These are phyloP conservation scores for Mimosa bimucronata DNA, from an alignment of 306 rosid species.

Conservation along the genomic window DNA sequence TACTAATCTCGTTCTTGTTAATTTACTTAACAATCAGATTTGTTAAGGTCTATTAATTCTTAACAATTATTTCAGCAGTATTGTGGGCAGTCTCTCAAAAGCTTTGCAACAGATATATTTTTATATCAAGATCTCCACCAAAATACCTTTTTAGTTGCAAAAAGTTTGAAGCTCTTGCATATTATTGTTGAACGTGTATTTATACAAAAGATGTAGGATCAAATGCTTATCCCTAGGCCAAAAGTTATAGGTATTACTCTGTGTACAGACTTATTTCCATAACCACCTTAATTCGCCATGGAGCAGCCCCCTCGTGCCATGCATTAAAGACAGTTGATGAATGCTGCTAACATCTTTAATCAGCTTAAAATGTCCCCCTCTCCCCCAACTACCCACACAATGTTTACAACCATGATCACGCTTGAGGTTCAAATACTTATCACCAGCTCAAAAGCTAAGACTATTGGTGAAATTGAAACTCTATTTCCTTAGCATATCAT, in stretches of 20 bases:
- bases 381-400: too few species aligned
- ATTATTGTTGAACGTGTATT: conserved; percentile 12
- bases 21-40: conserved; percentile 74
- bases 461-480: too few species aligned
- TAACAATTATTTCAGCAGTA: neutral
- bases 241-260: neutral
- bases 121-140: conserved; percentile 4
- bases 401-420: too few species aligned
- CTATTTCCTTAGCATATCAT: too few species aligned
- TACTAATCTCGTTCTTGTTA: conserved; percentile 61
- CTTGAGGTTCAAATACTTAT: too few species aligned
- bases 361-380: too few species aligned
- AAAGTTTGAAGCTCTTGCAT: conserved; percentile 10
- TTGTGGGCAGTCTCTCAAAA: neutral
- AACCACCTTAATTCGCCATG: neutral
- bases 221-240: neutral
- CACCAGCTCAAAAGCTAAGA: too few species aligned
- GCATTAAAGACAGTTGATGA: too few species aligned
- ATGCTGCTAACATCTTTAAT: too few species aligned
- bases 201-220: neutral
- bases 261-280: neutral
- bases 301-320: neutral
- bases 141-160: conserved; percentile 20
- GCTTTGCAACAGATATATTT: neutral
- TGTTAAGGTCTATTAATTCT: conserved; percentile 33